Conservation (phyloP, 352 stramenopile genomes). For the Blastocystis sp. region DNA sequence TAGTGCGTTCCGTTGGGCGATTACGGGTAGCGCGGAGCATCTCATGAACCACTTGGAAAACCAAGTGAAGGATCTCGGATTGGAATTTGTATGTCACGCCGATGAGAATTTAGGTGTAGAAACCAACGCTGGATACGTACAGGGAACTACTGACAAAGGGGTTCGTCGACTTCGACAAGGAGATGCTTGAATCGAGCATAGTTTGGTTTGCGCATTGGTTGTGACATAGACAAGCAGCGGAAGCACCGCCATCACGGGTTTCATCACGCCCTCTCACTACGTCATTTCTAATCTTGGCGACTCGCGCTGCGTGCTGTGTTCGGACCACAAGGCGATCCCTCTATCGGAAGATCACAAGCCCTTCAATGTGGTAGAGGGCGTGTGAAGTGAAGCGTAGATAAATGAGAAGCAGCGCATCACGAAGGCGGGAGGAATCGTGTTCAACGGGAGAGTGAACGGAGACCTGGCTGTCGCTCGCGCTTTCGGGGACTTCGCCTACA, state of each 20-base stretch:
- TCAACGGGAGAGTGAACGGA: conserved; percentile 79
- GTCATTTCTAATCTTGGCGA: conserved; percentile 76
- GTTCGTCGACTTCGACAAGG: conserved; percentile 75
- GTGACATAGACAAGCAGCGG: conserved; percentile 49
- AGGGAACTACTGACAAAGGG: neutral
- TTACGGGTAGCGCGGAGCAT: neutral
- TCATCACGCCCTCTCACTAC: conserved; percentile 75
- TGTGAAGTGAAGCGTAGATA: conserved; percentile 17
- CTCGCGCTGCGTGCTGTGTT: conserved; percentile 74
- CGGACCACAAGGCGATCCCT: conserved; percentile 76
- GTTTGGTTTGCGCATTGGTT: conserved; percentile 6
- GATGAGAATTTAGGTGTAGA: neutral
- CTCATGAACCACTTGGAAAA: neutral
- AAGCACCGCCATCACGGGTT: conserved; percentile 73
- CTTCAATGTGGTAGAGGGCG: conserved; percentile 78
- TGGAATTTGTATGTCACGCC: neutral
- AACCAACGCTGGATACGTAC: neutral
- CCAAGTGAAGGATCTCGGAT: conserved; percentile 5
- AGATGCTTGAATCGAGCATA: conserved; percentile 51
- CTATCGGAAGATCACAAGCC: conserved; percentile 89
- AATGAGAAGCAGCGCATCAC: conserved; percentile 76
- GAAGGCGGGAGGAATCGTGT: conserved; percentile 75
- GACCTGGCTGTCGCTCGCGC: conserved; percentile 76
- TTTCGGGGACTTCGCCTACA: conserved; percentile 78
- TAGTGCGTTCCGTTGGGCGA: neutral